Conservation (phyloP, 331 rosid species). For the Acacia concinna region DNA sequence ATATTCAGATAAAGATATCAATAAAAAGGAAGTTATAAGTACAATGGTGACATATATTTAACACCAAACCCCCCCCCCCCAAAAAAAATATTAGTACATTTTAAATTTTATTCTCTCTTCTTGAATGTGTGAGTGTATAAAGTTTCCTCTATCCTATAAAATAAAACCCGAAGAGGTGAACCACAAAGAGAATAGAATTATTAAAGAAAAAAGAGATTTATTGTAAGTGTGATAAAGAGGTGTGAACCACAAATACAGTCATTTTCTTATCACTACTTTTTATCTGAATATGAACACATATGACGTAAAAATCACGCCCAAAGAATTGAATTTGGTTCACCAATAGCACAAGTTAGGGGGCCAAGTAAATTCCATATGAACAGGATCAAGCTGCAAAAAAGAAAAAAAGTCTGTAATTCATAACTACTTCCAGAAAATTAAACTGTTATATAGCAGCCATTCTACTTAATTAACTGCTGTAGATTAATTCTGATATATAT, state of each 20-base stretch:
- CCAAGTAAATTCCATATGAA: background rate
- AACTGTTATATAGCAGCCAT: background rate
- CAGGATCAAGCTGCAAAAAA: constrained; percentile 1
- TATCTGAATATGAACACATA: background rate
- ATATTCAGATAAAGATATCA: background rate
- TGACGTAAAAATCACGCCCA: background rate
- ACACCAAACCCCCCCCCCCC: too few relatives aligned
- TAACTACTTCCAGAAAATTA: background rate
- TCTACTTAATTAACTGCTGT: background rate
- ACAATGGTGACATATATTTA: background rate
- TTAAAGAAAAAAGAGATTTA: background rate
- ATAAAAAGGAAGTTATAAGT: background rate
- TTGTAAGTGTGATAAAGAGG: background rate
- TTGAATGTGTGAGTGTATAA: background rate
- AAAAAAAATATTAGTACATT: too few relatives aligned
- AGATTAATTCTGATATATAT: background rate
- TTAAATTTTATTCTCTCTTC: background rate
- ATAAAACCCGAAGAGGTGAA: background rate
- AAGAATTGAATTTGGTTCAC: background rate
- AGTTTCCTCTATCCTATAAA: background rate
- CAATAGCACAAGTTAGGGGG: constrained; percentile 1
- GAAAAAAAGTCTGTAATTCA: background rate
- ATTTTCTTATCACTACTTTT: background rate
- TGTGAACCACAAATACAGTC: background rate
- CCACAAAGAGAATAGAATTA: background rate